Base-by-base conservation (phyloP, 1,284 basidiomycete genomes). In the Sanguinoderma infundibulare region DNA sequence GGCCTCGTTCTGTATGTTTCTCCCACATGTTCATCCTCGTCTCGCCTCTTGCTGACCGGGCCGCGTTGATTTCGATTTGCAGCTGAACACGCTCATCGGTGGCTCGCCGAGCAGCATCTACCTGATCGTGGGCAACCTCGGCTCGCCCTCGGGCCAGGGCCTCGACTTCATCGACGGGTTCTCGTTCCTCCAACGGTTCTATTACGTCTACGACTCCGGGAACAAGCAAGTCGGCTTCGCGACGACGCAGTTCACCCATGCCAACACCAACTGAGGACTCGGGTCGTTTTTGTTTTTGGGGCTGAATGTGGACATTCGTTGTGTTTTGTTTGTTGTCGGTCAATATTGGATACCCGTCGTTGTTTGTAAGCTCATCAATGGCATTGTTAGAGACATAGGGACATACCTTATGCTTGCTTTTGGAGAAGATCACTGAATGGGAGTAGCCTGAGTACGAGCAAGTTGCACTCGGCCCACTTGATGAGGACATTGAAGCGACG, bases 151-250 rank as follows among this genome's bases (percentile, higher is more conserved):
- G 32, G 72, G 68, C 40, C 51, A 66, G 49, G 72, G 74, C 42
- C 66, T 74, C 46, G 71, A 72, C 53, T 73, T 74, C 64, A 66
- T 70, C 58, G 72, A 69, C 59, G 70, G 71, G 28, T 60, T 67
- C 49, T 53, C 64, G 3, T 72, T 67, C 61, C 67, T 73, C 47
- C 70, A 74, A 63, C 66, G 70, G 3, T 72, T 72, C 69, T 70
- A 70, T 62, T 63, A 62, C 55, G 68, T 70, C 7, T 70, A 67
- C 62, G 64, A 69, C 34, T 39, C 51, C 22, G 57, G 77, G 36
- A 83, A 83, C 73, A 50, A 57, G 10, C 73, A 64, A 9, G 70
- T 84, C 42, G 82, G 82, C 10, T 75, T 83, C 52, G 81, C 82
- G 1, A 75, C 64, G 24, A 83, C 81, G 1, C 6, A 50, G 26